Conservation (phyloP, 2,329 filamentous ascomycete species). For the Aureobasidium sp. region DNA sequence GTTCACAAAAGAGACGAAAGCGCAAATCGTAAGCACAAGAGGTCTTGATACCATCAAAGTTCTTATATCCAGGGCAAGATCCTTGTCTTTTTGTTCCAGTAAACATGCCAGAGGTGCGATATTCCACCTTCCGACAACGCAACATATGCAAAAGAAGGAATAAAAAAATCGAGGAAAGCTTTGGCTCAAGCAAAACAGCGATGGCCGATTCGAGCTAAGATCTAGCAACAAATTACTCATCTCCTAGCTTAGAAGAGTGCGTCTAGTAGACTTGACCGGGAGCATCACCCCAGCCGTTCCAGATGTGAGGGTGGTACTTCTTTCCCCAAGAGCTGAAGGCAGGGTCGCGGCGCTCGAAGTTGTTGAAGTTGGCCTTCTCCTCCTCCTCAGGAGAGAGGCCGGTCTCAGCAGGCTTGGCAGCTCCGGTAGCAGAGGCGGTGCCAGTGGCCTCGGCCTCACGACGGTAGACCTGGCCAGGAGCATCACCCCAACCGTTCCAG, state of each 20-base stretch:
- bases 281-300: not conserved
- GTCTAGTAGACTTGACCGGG: not conserved
- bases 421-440: not conserved
- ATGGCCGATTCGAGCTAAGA: not conserved
- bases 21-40: not conserved
- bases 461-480: conserved; percentile 17
- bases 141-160: not conserved
- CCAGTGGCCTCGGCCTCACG: conserved; percentile 15
- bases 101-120: not conserved
- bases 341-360: not conserved
- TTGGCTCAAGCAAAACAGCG: not conserved
- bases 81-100: not conserved
- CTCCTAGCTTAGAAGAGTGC: not conserved
- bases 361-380: not conserved
- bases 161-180: not conserved
- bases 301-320: not conserved
- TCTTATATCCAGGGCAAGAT: not conserved
- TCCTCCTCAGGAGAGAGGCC: not conserved
- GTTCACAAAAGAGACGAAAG: not conserved
- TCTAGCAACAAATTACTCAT: not conserved
- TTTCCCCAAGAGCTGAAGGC: not conserved
- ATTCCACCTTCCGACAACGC: not conserved
- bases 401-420: not conserved
- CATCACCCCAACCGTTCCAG: not conserved
- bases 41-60: not conserved